These are phyloP conservation scores for Trichocomaceae sp. DNA, from an alignment of 2,329 filamentous ascomycete genomes.

Conservation along the genomic window DNA sequence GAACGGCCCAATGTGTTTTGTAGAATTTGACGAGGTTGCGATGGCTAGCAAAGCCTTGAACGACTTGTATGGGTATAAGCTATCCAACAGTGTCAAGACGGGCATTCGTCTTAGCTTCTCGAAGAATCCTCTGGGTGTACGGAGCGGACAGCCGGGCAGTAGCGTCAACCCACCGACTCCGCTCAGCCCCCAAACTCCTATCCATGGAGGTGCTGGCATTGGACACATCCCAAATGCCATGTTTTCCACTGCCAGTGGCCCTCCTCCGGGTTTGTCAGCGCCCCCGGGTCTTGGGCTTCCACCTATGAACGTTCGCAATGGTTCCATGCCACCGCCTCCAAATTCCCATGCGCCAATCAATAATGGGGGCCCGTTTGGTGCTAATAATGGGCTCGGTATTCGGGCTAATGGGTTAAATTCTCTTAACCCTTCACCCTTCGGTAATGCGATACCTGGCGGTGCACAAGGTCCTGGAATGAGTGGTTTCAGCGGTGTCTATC, in stretches of 20 bases:
- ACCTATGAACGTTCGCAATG: constrained; percentile 28
- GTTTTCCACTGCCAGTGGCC: constrained; percentile 64
- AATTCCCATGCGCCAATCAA: constrained; percentile 25
- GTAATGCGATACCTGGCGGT: constrained; percentile 24
- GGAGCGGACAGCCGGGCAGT: constrained; percentile 61
- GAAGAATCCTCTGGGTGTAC: constrained; percentile 91
- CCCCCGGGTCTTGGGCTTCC: constrained; percentile 62
- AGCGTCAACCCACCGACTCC: constrained; percentile 47
- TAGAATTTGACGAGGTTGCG: constrained; percentile 91
- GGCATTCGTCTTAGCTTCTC: constrained; percentile 95
- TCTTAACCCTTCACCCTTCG: constrained; percentile 25
- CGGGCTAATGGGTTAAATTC: constrained; percentile 28
- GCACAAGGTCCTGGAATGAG: constrained; percentile 27
- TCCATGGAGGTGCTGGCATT: constrained; percentile 53
- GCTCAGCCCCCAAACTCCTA: constrained; percentile 45
- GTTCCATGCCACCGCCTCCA: constrained; percentile 25
- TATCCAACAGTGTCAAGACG: constrained; percentile 89
- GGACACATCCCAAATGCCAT: constrained; percentile 51
- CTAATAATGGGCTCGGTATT: constrained; percentile 34
- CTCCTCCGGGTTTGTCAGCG: constrained; percentile 71
- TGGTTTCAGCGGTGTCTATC: constrained; percentile 35
- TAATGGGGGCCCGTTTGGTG: constrained; percentile 27
- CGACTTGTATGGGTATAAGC: constrained; percentile 76
- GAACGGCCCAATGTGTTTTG: constrained; percentile 97
- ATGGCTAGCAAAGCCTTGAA: constrained; percentile 87